Evolutionary conservation across 2,329 filamentous ascomycete genomes (phyloP), one percentile per base, ranked within the genome.

Genomic region (Verticillium dahliae): DNA sequence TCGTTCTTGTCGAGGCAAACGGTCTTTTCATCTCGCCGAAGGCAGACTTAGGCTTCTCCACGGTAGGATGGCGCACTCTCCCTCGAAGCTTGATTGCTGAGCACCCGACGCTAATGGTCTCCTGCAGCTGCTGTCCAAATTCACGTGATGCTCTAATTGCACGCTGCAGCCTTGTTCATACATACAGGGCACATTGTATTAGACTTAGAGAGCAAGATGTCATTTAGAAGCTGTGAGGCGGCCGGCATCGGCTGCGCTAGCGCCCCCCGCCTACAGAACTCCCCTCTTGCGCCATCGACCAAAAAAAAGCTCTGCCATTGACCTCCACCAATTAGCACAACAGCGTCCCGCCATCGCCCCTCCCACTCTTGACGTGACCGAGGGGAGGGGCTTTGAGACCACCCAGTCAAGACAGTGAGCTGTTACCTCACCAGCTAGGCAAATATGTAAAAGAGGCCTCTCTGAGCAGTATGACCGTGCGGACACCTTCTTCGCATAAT

Each of bases 1-100:
- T 82, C 15, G 82, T 93, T 57, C 74, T 97, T 62, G 92, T 90
- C 7, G 91, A 96, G 76, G 94, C 91, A 0, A 89, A 90, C 71
- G 92, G 89, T 2, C 76, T 99, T 67, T 98, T 96, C 73, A 84
- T 98, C 69, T 92, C 95, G 76, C 93, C 94, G 35, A 93, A 55
- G 41, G 37, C 58, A 22, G 18, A 6, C 7, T 18, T 54, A 22
- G 18, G 13, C 7, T 18, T 54, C 11, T n/a, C 45, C 9, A 14
- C 13, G 41, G 58, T 59, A 59, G 7, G 27, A 31, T 5, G 58
- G 34, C 9, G 7, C 18, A 9, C 18, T 11, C 10, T 10, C 45
- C n/a, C 18, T 52, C 45, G 7, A 31, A 9, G 9, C 35, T 4
- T 22, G 27, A 31, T 4, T 13, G 6, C 11, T 13, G 33, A n/a